phyloP scores from a whole-genome alignment of 192 early-diverging fungal species.

The Tieghemiomyces parasiticus region DNA sequence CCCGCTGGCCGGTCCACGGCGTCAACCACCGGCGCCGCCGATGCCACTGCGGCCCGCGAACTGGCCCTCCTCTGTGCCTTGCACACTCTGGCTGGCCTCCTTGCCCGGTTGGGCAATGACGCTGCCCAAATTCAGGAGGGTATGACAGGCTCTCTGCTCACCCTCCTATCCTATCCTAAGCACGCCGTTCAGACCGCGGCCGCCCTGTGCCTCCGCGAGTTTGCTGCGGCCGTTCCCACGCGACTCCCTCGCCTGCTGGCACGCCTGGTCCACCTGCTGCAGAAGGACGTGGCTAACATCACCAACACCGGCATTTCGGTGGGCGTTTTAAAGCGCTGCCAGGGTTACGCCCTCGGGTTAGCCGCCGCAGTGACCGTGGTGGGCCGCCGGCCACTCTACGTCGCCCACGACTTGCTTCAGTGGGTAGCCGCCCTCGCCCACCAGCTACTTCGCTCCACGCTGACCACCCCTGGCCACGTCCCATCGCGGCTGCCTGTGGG shows the following conservation, averaged over 20 bases:
- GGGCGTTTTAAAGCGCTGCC: slow-evolving; percentile 29
- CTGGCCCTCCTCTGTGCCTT: slow-evolving; percentile 50
- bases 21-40: neutral
- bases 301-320: slow-evolving; percentile 28
- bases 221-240: slow-evolving; percentile 49
- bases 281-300: slow-evolving; percentile 51
- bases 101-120: slow-evolving; percentile 53
- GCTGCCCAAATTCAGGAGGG: slow-evolving; percentile 27
- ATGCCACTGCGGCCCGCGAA: slow-evolving; percentile 28
- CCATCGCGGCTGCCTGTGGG: too few relatives aligned
- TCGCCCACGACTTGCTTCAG: slow-evolving; percentile 63
- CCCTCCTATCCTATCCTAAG: slow-evolving; percentile 47
- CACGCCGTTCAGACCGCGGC: slow-evolving; percentile 57
- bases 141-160: slow-evolving; percentile 49
- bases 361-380: slow-evolving; percentile 51
- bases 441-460: slow-evolving; percentile 50
- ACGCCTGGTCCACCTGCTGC: slow-evolving; percentile 45
- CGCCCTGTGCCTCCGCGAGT: slow-evolving; percentile 48
- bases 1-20: neutral
- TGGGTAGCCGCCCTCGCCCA: slow-evolving; percentile 61
- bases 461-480: slow-evolving; percentile 9
- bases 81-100: slow-evolving; percentile 52
- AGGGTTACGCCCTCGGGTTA: slow-evolving; percentile 50
- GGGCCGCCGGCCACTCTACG: slow-evolving; percentile 43
- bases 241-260: slow-evolving; percentile 46